These are phyloP conservation scores for Didymella lethalis DNA, from an alignment of 2,329 filamentous ascomycete species.

Conservation along the genomic window DNA sequence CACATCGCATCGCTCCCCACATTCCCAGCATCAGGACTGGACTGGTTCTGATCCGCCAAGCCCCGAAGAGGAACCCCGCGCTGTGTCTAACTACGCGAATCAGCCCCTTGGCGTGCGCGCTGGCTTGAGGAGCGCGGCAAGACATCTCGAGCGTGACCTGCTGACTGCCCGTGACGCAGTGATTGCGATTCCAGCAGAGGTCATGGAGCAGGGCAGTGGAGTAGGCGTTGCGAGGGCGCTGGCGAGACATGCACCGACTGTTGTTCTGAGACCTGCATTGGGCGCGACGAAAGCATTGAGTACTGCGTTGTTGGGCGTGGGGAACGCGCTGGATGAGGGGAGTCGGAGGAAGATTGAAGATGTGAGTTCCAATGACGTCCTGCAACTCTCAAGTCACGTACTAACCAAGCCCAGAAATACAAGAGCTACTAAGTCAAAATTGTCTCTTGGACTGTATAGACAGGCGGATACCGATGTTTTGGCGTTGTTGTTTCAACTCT, in stretches of 20 bases:
- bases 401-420: constrained; percentile 37
- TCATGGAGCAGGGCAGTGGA: constrained; percentile 85
- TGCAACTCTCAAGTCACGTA: neutral
- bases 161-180: constrained; percentile 87
- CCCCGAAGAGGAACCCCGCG: constrained; percentile 75
- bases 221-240: constrained; percentile 81
- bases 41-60: constrained; percentile 65
- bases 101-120: constrained; percentile 90
- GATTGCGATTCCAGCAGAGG: constrained; percentile 90
- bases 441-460: neutral
- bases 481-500: no score
- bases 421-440: constrained; percentile 33
- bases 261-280: constrained; percentile 88
- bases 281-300: constrained; percentile 89
- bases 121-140: constrained; percentile 82
- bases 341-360: constrained; percentile 85
- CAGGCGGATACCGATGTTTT: neutral
- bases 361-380: constrained; percentile 66
- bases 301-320: constrained; percentile 88
- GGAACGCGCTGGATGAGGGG: constrained; percentile 85
- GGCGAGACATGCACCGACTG: constrained; percentile 83
- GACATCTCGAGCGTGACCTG: constrained; percentile 85
- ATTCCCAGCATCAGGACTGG: constrained; percentile 50
- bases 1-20: constrained; percentile 39
- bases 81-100: constrained; percentile 90